Conservation (phyloP, 352 stramenopile genomes). For the Phytophthora podocarpi region DNA sequence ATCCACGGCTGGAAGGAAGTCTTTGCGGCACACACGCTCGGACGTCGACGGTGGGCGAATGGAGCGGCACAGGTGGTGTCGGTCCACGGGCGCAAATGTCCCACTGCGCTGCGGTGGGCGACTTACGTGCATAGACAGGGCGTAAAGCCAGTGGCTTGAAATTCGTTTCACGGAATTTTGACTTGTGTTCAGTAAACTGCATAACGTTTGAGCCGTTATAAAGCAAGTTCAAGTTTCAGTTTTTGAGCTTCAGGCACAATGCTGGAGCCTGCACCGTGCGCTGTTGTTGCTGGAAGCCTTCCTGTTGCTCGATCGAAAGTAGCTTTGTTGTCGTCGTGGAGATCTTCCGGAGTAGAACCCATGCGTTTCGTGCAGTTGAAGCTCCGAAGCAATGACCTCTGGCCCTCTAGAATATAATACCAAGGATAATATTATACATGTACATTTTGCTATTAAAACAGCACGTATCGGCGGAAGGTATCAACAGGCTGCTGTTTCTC, state of each 20-base stretch:
- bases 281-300: background rate
- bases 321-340: background rate
- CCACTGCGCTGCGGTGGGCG: constrained; percentile 15
- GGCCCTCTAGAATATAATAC: background rate
- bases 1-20: constrained; percentile 6
- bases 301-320: constrained; percentile 14
- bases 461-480: too few relatives aligned
- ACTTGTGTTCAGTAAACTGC: constrained; percentile 13
- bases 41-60: constrained; percentile 7
- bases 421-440: too few relatives aligned
- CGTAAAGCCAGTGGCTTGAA: constrained; percentile 22
- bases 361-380: constrained; percentile 30
- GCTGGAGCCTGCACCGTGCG: constrained; percentile 1
- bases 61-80: constrained; percentile 10
- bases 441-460: too few relatives aligned
- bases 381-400: background rate
- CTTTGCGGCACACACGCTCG: constrained; percentile 7
- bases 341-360: constrained; percentile 17
- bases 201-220: constrained; percentile 8
- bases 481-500: constrained; percentile 12
- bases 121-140: constrained; percentile 17
- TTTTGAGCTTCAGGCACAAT: constrained; percentile 6
- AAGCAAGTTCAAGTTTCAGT: constrained; percentile 5
- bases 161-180: constrained; percentile 5
- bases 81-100: constrained; percentile 27